phyloP scores from a whole-genome alignment of 345 rosid genomes.

The Salix koriyanagi region DNA sequence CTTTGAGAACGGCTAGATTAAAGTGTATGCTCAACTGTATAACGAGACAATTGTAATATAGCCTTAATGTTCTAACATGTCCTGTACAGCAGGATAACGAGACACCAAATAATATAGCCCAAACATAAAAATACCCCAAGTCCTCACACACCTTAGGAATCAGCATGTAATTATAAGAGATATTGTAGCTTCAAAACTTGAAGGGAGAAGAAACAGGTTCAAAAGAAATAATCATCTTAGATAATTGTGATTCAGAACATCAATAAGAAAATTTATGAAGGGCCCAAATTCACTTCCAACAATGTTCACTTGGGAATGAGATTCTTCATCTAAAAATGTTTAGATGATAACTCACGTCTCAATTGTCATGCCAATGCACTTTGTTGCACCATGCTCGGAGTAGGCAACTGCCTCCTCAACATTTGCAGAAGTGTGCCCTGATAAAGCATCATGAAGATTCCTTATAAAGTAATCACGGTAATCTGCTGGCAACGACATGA shows the following conservation, averaged over 20 bases:
- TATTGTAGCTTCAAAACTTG: neutral
- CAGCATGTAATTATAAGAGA: neutral
- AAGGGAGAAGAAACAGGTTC: neutral
- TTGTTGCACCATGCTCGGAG: conserved; percentile 87
- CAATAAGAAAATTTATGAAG: neutral
- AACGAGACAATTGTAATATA: too few species aligned
- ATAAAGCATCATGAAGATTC: conserved; percentile 95
- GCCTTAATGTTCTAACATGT: neutral
- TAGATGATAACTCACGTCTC: conserved; percentile 69
- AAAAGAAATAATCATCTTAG: neutral
- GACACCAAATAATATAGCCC: neutral
- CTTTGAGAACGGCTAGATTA: neutral
- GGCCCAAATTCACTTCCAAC: conserved; percentile 1
- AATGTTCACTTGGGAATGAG: neutral
- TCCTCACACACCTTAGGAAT: neutral
- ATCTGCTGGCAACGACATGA: conserved; percentile 94
- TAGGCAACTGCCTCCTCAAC: conserved; percentile 96
- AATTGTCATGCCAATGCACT: conserved; percentile 99
- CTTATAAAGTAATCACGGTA: conserved; percentile 89
- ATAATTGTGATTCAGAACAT: neutral
- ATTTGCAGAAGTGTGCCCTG: conserved; percentile 91
- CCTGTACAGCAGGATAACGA: neutral
- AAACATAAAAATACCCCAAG: neutral
- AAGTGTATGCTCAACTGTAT: neutral
- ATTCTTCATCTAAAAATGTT: neutral